Conservation (phyloP, 1,284 basidiomycete species). For the Trametes polyzona region DNA sequence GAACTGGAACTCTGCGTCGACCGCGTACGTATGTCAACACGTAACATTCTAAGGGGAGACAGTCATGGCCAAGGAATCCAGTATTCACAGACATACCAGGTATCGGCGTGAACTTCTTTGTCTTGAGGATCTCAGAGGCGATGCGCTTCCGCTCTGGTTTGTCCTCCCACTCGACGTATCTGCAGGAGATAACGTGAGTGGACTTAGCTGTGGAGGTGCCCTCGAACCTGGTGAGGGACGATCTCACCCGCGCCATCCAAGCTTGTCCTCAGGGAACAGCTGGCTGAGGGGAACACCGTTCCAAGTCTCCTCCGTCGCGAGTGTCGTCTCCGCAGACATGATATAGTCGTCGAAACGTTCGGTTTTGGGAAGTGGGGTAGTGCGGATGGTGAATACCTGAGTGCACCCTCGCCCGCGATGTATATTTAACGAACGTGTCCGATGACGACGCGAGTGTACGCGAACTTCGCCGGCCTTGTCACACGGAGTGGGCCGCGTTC, state of each 20-base stretch:
- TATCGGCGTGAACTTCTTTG: conserved; percentile 45
- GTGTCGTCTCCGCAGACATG: neutral
- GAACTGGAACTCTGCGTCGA: conserved; percentile 49
- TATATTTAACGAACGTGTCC: neutral
- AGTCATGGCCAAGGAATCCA: no score
- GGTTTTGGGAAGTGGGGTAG: no score
- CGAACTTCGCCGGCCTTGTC: neutral
- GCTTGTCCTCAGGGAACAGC: conserved; percentile 40
- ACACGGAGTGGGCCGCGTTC: no score
- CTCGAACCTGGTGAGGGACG: no score
- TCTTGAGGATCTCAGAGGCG: conserved; percentile 45
- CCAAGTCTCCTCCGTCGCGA: conserved; percentile 3
- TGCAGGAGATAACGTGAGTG: no score
- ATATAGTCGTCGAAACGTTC: neutral
- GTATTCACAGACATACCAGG: conserved; percentile 44
- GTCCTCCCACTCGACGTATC: conserved; percentile 55
- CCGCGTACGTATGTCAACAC: neutral
- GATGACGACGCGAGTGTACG: neutral
- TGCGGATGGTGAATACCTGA: no score
- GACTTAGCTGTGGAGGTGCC: no score
- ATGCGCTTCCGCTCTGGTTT: conserved; percentile 47
- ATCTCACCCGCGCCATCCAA: conserved; percentile 41
- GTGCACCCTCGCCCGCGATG: neutral
- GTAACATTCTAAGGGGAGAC: no score
- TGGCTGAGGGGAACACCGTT: conserved; percentile 26